Evolutionary conservation across 495 filamentous ascomycete genomes (phyloP).

Genomic region (Chaetomium cochliodes): DNA sequence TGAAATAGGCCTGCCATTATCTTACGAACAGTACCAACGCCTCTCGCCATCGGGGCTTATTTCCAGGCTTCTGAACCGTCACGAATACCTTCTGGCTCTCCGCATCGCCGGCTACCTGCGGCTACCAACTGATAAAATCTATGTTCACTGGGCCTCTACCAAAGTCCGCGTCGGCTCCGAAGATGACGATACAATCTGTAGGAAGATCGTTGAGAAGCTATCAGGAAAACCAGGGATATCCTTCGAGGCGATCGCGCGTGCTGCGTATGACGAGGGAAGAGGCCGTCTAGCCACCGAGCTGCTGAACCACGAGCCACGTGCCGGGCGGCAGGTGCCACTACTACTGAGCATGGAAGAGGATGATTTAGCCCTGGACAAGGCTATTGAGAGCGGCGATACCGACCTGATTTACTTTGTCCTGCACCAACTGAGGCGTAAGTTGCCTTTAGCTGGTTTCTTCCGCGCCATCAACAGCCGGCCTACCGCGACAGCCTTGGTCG

Average conservation of each 20-base stretch:
- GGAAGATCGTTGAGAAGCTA: constrained; percentile 80
- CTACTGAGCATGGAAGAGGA: constrained; percentile 94
- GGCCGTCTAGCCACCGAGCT: constrained; percentile 82
- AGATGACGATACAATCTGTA: constrained; percentile 85
- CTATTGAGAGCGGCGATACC: constrained; percentile 91
- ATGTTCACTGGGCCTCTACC: constrained; percentile 93
- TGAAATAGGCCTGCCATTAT: constrained; percentile 85
- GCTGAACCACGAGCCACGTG: constrained; percentile 88
- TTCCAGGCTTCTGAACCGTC: constrained; percentile 77
- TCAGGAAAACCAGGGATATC: constrained; percentile 86
- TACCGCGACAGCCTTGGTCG: constrained; percentile 83
- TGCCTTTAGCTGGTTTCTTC: constrained; percentile 89
- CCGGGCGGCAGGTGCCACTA: constrained; percentile 93
- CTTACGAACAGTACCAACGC: constrained; percentile 83
- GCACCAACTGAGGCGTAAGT: constrained; percentile 82
- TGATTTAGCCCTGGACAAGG: constrained; percentile 92
- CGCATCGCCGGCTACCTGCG: constrained; percentile 84
- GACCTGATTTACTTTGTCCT: constrained; percentile 90
- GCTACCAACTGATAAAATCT: constrained; percentile 83
- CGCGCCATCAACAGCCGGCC: constrained; percentile 85
- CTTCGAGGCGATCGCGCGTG: constrained; percentile 87
- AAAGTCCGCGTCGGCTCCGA: constrained; percentile 84
- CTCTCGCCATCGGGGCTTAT: constrained; percentile 86
- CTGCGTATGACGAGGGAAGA: constrained; percentile 94
- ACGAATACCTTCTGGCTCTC: constrained; percentile 89